Percentiles rank a stretch among this genome's conserved stretches.
phyloP scores from a whole-genome alignment of 805 yeast species.

The Yamadazyma scolyti region DNA sequence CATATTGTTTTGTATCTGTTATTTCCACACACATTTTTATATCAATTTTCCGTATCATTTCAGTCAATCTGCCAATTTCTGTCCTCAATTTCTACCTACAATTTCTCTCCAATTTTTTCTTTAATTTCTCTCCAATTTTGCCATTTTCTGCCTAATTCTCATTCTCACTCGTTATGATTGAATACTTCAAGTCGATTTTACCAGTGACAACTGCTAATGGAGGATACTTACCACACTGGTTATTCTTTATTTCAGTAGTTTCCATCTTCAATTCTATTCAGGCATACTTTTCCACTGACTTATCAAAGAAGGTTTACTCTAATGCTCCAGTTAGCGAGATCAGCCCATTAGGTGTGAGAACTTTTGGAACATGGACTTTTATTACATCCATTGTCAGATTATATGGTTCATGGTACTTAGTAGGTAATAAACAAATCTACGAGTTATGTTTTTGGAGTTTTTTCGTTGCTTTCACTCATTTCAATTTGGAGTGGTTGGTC shows the following conservation, averaged over 20 bases:
- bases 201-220: constrained; percentile 15
- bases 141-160: too few species aligned
- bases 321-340: constrained; percentile 28
- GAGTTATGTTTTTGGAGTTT: constrained; percentile 78
- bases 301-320: constrained; percentile 75
- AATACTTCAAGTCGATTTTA: constrained; percentile 4
- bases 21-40: too few species aligned
- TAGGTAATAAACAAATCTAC: constrained; percentile 66
- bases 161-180: neutral
- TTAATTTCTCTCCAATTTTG: too few species aligned
- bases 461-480: constrained; percentile 79
- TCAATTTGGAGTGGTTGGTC: constrained; percentile 75
- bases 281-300: constrained; percentile 68
- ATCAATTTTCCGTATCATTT: too few species aligned
- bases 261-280: constrained; percentile 88
- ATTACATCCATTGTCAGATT: constrained; percentile 79
- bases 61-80: too few species aligned
- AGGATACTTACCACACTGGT: constrained; percentile 36
- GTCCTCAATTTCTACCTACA: too few species aligned
- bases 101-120: too few species aligned
- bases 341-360: constrained; percentile 75
- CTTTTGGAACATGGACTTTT: constrained; percentile 98
- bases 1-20: too few species aligned
- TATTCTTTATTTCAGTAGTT: constrained; percentile 67
- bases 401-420: constrained; percentile 75